Conservation (phyloP, 306 rosid genomes). For the Vigna trinervia region DNA sequence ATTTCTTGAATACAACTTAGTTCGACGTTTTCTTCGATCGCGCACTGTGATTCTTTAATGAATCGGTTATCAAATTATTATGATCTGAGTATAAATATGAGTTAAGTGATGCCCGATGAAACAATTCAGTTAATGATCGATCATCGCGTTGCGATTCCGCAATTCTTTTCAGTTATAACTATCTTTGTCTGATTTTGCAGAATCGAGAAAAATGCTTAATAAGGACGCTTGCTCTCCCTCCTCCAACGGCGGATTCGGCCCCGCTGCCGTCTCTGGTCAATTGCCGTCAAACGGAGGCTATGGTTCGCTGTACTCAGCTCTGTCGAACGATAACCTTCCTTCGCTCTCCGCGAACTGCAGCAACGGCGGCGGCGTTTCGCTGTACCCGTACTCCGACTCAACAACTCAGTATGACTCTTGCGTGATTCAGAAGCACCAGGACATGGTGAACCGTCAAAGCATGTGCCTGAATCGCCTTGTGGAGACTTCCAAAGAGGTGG, state of each 20-base stretch:
- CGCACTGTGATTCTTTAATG: background rate
- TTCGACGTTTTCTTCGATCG: slow-evolving; percentile 6
- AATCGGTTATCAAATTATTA: slow-evolving; percentile 1
- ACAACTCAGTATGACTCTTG: slow-evolving; percentile 54
- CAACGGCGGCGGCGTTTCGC: slow-evolving; percentile 38
- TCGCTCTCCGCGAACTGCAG: slow-evolving; percentile 48
- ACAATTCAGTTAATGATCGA: slow-evolving; percentile 25
- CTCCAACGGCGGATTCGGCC: slow-evolving; percentile 48
- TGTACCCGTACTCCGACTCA: slow-evolving; percentile 49
- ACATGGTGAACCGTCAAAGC: slow-evolving; percentile 84
- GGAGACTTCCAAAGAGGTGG: slow-evolving; percentile 70
- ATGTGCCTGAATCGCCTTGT: slow-evolving; percentile 78
- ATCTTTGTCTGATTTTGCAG: slow-evolving; percentile 29
- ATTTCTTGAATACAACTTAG: slow-evolving; percentile 37
- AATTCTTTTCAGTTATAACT: background rate
- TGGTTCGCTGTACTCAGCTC: slow-evolving; percentile 55
- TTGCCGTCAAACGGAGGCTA: slow-evolving; percentile 46
- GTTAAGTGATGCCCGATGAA: background rate
- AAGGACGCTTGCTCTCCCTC: slow-evolving; percentile 54
- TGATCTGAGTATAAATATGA: background rate
- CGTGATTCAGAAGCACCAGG: slow-evolving; percentile 79
- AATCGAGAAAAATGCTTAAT: slow-evolving; percentile 53
- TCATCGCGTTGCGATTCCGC: slow-evolving; percentile 5
- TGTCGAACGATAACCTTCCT: slow-evolving; percentile 47
- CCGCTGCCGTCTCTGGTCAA: slow-evolving; percentile 42